Evolutionary conservation across 352 stramenopile species (phyloP).

Genomic region (Pythium aphanidermatum): DNA sequence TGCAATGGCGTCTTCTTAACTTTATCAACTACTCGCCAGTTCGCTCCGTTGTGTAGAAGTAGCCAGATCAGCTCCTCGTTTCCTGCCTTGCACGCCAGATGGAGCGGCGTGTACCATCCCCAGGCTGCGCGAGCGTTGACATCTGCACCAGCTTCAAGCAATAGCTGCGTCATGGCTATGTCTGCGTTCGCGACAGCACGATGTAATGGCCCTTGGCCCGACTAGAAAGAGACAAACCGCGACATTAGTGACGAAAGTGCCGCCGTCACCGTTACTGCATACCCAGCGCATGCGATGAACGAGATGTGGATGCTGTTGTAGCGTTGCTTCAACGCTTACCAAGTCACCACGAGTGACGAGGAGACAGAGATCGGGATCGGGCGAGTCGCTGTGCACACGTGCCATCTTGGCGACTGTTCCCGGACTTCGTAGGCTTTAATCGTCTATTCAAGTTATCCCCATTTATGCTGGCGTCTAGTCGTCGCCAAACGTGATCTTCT

Average conservation of each 20-base stretch:
- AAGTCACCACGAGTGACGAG: constrained; percentile 41
- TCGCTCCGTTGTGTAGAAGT: constrained; percentile 49
- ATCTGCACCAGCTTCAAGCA: constrained; percentile 41
- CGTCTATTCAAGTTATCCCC: too few species aligned
- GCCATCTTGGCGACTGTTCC: too few species aligned
- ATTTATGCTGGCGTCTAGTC: too few species aligned
- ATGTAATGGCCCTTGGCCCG: constrained; percentile 54
- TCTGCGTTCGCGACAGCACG: constrained; percentile 47
- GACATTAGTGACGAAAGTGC: not conserved
- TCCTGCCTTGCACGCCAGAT: constrained; percentile 66
- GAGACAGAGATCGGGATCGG: constrained; percentile 62
- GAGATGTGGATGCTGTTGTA: constrained; percentile 28
- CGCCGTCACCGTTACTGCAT: too few species aligned
- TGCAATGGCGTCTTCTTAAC: constrained; percentile 62
- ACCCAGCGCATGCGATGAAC: constrained; percentile 61
- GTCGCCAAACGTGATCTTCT: constrained; percentile 80
- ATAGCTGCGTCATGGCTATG: constrained; percentile 31
- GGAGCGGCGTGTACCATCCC: constrained; percentile 76
- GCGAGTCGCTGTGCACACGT: too few species aligned
- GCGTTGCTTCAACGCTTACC: constrained; percentile 22
- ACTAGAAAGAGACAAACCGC: constrained; percentile 25
- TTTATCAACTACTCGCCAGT: constrained; percentile 59
- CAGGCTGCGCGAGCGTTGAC: constrained; percentile 57
- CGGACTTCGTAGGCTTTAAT: too few species aligned
- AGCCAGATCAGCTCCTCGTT: constrained; percentile 58